These are phyloP conservation scores for Microglena sp. DNA, from an alignment of 139 green algal species.

Conservation along the genomic window DNA sequence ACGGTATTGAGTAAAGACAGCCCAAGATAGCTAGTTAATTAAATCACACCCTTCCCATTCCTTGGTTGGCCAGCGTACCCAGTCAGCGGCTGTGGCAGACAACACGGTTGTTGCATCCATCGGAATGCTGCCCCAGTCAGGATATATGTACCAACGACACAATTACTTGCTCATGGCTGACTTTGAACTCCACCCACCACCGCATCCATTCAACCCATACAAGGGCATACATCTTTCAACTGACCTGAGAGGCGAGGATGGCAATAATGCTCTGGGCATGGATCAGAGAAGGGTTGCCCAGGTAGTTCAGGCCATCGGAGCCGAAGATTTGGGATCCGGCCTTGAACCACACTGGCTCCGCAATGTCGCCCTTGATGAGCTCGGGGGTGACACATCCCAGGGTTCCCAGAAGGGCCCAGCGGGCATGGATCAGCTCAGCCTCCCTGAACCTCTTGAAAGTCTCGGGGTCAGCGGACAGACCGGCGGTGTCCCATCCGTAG, in stretches of 20 bases:
- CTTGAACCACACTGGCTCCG: slow-evolving; percentile 93
- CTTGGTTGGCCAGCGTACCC: too few species aligned
- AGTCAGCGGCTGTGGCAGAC: too few species aligned
- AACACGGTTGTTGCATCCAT: neutral
- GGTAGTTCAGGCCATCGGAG: slow-evolving; percentile 83
- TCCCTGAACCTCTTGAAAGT: slow-evolving; percentile 55
- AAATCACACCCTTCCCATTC: too few species aligned
- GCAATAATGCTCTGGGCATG: slow-evolving; percentile 93
- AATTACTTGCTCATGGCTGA: neutral
- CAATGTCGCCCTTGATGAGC: slow-evolving; percentile 33
- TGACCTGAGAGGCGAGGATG: slow-evolving; percentile 80
- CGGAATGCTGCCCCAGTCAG: neutral
- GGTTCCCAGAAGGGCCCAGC: slow-evolving; percentile 92
- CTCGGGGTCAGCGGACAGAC: slow-evolving; percentile 85
- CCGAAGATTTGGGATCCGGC: slow-evolving; percentile 87
- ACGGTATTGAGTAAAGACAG: neutral
- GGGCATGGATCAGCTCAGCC: slow-evolving; percentile 75
- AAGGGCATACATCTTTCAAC: slow-evolving; percentile 6
- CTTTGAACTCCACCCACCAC: neutral
- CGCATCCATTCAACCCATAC: neutral
- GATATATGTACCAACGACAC: neutral
- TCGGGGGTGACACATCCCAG: slow-evolving; percentile 54
- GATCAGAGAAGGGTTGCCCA: slow-evolving; percentile 87
- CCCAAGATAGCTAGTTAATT: too few species aligned
- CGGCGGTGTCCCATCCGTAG: slow-evolving; percentile 92